Evolutionary conservation across 2,329 filamentous ascomycete species (phyloP).

Genomic region (Fusarium robinianum): DNA sequence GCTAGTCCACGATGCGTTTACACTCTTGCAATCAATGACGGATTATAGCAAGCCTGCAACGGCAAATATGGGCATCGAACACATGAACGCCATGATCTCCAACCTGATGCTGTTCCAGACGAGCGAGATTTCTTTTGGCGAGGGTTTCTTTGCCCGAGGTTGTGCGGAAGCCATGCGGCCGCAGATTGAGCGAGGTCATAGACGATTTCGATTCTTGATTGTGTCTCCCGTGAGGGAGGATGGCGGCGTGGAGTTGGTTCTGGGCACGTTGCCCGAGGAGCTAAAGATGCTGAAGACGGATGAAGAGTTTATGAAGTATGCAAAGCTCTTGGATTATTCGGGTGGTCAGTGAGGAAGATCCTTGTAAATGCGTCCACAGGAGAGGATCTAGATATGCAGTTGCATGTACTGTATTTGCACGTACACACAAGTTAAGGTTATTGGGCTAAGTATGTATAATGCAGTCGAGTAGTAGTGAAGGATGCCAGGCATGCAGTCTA

Average conservation of each 20-base stretch:
- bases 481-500: too few relatives aligned
- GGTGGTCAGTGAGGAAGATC: neutral
- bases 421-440: too few relatives aligned
- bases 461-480: too few relatives aligned
- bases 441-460: too few relatives aligned
- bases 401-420: too few relatives aligned
- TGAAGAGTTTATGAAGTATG: conserved; percentile 36
- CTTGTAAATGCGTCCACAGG: too few relatives aligned
- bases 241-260: conserved; percentile 37
- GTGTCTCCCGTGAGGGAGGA: conserved; percentile 38
- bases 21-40: conserved; percentile 32
- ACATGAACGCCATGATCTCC: conserved; percentile 38
- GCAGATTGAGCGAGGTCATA: conserved; percentile 35
- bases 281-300: conserved; percentile 35
- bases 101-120: conserved; percentile 39
- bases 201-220: conserved; percentile 33
- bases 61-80: conserved; percentile 35
- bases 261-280: conserved; percentile 38
- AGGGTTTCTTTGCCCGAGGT: conserved; percentile 32
- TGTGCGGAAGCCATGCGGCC: conserved; percentile 38
- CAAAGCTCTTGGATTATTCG: conserved; percentile 17
- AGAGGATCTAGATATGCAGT: too few relatives aligned
- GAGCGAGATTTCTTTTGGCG: conserved; percentile 37
- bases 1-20: conserved; percentile 38
- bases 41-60: conserved; percentile 34